A percentile compares a stretch with the other conserved stretches of the same genome.
Evolutionary conservation across 371 early-diverging fungal species (phyloP).

Genomic region (Actinomucor elegans): DNA sequence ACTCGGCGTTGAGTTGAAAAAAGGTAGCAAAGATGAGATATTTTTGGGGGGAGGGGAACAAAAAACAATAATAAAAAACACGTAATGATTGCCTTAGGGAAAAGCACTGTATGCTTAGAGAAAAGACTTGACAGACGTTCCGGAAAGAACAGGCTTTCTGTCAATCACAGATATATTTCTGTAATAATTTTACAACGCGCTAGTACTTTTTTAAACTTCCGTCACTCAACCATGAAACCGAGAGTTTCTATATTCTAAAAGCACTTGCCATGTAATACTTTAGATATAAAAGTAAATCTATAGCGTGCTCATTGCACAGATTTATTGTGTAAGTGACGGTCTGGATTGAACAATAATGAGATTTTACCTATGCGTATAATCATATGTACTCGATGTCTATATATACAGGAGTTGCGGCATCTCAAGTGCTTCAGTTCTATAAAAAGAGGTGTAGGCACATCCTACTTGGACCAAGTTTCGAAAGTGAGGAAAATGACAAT

Average conservation of each 20-base stretch:
- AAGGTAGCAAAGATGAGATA: too few relatives aligned
- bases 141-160: slow-evolving; percentile 15
- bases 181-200: background rate
- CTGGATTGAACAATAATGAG: background rate
- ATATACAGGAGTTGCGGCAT: too few relatives aligned
- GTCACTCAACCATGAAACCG: too few relatives aligned
- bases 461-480: background rate
- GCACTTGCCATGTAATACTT: background rate
- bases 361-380: background rate
- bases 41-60: too few relatives aligned
- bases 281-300: background rate
- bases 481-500: background rate
- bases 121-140: slow-evolving; percentile 10
- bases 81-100: too few relatives aligned
- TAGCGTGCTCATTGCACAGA: background rate
- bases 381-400: too few relatives aligned
- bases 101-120: too few relatives aligned
- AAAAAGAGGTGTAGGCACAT: background rate
- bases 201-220: background rate
- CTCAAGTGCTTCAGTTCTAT: too few relatives aligned
- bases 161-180: slow-evolving; percentile 5
- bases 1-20: too few relatives aligned
- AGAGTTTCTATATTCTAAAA: background rate
- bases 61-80: too few relatives aligned
- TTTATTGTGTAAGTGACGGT: too few relatives aligned